These are phyloP conservation scores for Apodospora peruviana DNA, from an alignment of 495 filamentous ascomycete genomes.

Conservation along the genomic window DNA sequence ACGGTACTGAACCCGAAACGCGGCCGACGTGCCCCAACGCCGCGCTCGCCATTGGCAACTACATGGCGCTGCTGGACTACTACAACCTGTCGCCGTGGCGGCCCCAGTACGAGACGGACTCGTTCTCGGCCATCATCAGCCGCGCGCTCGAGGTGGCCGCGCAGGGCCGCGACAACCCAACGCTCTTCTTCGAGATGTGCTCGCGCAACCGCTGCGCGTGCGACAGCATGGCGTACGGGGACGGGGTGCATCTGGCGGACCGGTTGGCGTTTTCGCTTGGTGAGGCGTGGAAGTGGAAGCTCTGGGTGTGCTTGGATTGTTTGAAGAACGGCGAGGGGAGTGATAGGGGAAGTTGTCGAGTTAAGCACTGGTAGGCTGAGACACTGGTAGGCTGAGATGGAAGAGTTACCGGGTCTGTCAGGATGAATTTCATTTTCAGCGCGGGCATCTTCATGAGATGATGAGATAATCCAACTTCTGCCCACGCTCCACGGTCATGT, in stretches of 20 bases:
- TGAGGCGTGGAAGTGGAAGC: constrained; percentile 9
- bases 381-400: not conserved
- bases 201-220: constrained; percentile 1
- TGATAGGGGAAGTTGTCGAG: constrained; percentile 1
- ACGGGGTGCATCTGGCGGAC: constrained; percentile 2
- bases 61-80: constrained; percentile 10
- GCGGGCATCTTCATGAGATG: no score
- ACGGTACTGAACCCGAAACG: not conserved
- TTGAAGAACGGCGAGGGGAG: constrained; percentile 4
- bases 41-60: constrained; percentile 9
- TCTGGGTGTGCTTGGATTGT: constrained; percentile 14
- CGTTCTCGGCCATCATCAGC: constrained; percentile 9
- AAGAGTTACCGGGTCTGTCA: not conserved
- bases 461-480: no score
- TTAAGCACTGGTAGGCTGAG: constrained; percentile 11
- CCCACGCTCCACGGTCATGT: no score
- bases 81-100: constrained; percentile 13
- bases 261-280: not conserved
- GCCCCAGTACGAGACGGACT: constrained; percentile 15
- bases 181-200: constrained; percentile 9
- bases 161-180: not conserved
- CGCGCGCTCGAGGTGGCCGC: constrained; percentile 2
- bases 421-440: no score
- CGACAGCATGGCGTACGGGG: constrained; percentile 3
- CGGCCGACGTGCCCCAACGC: constrained; percentile 9